Base-by-base conservation (phyloP, 1,284 basidiomycete genomes). In the Ganoderma boninense region DNA sequence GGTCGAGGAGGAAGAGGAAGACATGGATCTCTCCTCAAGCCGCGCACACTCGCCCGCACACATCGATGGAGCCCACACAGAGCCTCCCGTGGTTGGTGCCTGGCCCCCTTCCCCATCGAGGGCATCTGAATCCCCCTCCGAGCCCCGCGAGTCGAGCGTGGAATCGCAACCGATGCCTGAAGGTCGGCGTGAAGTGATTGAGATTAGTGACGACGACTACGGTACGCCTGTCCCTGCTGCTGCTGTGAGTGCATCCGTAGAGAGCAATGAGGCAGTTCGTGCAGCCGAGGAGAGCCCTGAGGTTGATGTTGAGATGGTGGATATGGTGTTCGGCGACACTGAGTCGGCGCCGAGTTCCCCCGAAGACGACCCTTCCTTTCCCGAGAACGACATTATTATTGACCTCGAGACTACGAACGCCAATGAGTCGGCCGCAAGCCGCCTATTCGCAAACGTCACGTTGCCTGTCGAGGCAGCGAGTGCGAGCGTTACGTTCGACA, bases 11-110 rank as follows among this genome's bases (percentile, higher is more conserved):
- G 70, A 70, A 40, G 73, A 74, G n/a, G 73, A 74, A 46, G 70
- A 74, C 59, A 74, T 71, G 73, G 73, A 74, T 42, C 67, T 74
- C 14, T 74, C 73, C 8, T 70, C 73, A 46, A 71, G 73, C 59
- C 68, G 73, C 44, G 68, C 69, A 14, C 46, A 60, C 2, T 70
- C 73, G 4, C 70, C 73, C 26, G 43, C 13, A 2, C 60, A 68
- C n/a, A 20, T 38, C 44, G 54, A 62, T 7, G 63, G 20, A 4
- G 56, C 2, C 26, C 63, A 49, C 2, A 66, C 66, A n/a, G 72
- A 70, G 42, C 69, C 63, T 0, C 35, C 70, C 20, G 61, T 74
- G 56, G 46, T 74, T 23, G 73, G 73, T 7, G 71, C 71, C 6
- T 74, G 71, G 71, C 73, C 73, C 2, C 43, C 40, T 18, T 54